These are phyloP conservation scores for Tolypocladium amazonense DNA, from an alignment of 2,329 filamentous ascomycete genomes.

Conservation along the genomic window DNA sequence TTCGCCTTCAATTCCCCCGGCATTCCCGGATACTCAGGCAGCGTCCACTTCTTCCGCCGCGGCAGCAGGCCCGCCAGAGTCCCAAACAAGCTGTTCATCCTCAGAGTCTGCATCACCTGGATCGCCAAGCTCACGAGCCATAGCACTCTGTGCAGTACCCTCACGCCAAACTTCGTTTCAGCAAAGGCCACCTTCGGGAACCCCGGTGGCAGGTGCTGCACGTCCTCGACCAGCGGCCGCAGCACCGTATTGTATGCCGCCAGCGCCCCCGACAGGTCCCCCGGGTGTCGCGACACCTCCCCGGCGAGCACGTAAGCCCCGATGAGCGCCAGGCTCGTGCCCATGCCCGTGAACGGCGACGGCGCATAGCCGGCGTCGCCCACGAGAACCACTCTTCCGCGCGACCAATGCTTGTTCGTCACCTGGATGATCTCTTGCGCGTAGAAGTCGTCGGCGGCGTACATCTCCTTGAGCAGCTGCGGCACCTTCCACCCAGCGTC, in stretches of 20 bases:
- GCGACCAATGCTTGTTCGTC: constrained; percentile 21
- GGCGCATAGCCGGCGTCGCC: constrained; percentile 40
- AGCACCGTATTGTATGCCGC: constrained; percentile 28
- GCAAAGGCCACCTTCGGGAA: constrained; percentile 15
- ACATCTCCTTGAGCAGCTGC: constrained; percentile 24
- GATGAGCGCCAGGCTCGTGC: constrained; percentile 32
- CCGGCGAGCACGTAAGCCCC: constrained; percentile 41
- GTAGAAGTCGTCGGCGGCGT: constrained; percentile 31
- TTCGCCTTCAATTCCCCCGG: background rate
- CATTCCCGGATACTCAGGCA: background rate
- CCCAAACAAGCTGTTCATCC: background rate
- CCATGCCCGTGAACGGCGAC: constrained; percentile 35
- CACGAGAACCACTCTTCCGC: constrained; percentile 28
- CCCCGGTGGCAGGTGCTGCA: constrained; percentile 22
- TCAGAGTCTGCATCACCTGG: background rate
- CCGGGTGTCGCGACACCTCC: constrained; percentile 20
- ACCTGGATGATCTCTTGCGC: constrained; percentile 30
- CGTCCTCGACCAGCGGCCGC: constrained; percentile 25
- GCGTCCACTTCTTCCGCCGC: background rate
- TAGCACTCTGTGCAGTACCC: constrained; percentile 8
- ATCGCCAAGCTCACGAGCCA: background rate
- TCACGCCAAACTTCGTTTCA: constrained; percentile 15
- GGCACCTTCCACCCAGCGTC: constrained; percentile 34
- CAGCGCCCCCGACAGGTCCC: constrained; percentile 17
- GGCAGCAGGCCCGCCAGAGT: background rate